phyloP scores from a whole-genome alignment of 2,329 filamentous ascomycete species.

The Xylariales sp. region DNA sequence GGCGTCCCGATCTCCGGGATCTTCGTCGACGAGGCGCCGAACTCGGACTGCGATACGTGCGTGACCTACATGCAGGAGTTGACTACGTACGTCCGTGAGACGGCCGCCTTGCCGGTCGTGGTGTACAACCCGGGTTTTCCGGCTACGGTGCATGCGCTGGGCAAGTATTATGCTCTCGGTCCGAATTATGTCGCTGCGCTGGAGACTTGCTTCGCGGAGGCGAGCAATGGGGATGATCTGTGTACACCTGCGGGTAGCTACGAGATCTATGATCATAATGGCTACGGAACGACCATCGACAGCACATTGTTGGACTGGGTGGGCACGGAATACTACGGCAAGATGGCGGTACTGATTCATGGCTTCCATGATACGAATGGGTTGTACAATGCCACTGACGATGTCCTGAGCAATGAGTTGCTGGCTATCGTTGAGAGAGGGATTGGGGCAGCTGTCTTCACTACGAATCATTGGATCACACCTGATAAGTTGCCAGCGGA shows the following conservation, averaged over 20 bases:
- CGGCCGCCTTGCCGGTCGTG: conserved; percentile 1
- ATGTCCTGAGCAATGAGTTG: conserved; percentile 1
- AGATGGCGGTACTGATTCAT: conserved; percentile 8
- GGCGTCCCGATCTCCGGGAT: conserved; percentile 3
- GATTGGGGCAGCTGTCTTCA: conserved; percentile 4
- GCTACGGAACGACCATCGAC: conserved; percentile 7
- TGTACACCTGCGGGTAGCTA: conserved; percentile 5
- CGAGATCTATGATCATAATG: conserved; percentile 6
- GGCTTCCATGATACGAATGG: conserved; percentile 9
- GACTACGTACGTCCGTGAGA: not conserved
- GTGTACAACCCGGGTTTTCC: conserved; percentile 9
- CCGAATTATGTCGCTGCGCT: conserved; percentile 1
- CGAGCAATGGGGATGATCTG: conserved; percentile 4
- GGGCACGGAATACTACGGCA: conserved; percentile 1
- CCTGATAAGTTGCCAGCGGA: conserved; percentile 7
- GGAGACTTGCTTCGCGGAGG: conserved; percentile 8
- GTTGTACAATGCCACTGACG: not conserved
- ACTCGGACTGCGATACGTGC: not conserved
- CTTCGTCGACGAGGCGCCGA: conserved; percentile 9
- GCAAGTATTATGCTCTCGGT: not conserved
- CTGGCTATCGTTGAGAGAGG: not conserved
- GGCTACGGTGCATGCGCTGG: not conserved
- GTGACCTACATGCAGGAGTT: conserved; percentile 3
- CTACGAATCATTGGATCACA: conserved; percentile 7
- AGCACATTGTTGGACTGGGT: conserved; percentile 5